Evolutionary conservation across 1,284 basidiomycete species (phyloP).

Genomic region (Melampsora americana): DNA sequence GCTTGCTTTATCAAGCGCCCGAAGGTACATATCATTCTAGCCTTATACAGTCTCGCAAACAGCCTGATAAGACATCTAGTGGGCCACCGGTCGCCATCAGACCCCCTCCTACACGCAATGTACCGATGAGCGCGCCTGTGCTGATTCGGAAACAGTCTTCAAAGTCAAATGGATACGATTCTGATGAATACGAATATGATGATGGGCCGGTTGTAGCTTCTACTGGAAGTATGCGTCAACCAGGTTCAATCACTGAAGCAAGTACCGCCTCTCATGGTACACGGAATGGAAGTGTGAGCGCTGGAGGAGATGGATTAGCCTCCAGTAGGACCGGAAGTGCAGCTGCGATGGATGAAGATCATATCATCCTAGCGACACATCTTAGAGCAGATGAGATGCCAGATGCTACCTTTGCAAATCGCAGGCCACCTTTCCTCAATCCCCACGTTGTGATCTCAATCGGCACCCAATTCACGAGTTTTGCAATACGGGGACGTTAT

Average conservation of each 20-base stretch:
- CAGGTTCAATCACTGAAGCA: not conserved
- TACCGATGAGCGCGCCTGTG: not conserved
- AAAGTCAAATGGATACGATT: not conserved
- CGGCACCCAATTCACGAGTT: conserved; percentile 54
- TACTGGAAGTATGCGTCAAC: not conserved
- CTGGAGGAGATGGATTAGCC: not conserved
- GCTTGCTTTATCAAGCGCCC: not conserved
- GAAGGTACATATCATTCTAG: not conserved
- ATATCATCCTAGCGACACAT: not conserved
- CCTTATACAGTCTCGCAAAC: not conserved
- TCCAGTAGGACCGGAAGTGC: conserved; percentile 7
- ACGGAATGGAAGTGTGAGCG: conserved; percentile 10
- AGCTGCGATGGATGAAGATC: not conserved
- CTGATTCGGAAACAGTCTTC: not conserved
- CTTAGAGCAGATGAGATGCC: conserved; percentile 66
- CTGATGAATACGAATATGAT: not conserved
- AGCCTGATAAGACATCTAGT: not conserved
- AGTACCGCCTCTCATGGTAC: not conserved
- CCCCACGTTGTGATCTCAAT: conserved; percentile 53
- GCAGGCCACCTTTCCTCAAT: conserved; percentile 64
- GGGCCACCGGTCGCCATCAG: not conserved
- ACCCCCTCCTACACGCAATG: not conserved
- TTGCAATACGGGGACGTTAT: conserved; percentile 64
- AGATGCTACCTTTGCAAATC: conserved; percentile 74
- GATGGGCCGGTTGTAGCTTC: not conserved